These are phyloP conservation scores for Ascochyta clinopodiicola DNA, from an alignment of 2,329 filamentous ascomycete genomes.

Conservation along the genomic window DNA sequence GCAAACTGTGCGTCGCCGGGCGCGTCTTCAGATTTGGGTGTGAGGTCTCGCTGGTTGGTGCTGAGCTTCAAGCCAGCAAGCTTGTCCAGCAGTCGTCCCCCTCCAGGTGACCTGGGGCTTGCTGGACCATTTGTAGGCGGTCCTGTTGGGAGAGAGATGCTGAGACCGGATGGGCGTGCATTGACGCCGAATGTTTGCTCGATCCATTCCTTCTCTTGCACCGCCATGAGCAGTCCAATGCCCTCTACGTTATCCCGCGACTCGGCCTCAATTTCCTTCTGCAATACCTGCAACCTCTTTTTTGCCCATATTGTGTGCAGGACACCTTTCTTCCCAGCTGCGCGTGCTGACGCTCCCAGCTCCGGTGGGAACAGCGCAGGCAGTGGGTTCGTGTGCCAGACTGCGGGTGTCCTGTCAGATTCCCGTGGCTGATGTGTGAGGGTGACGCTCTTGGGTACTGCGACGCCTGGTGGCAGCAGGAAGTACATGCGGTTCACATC, in stretches of 20 bases:
- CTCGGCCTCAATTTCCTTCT: conserved; percentile 78
- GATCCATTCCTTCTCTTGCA: conserved; percentile 86
- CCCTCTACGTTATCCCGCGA: conserved; percentile 78
- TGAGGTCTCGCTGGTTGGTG: conserved; percentile 72
- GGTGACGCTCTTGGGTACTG: conserved; percentile 74
- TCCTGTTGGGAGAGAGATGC: conserved; percentile 43
- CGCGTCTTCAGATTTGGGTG: conserved; percentile 48
- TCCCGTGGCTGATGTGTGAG: conserved; percentile 61
- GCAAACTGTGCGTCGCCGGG: conserved; percentile 35
- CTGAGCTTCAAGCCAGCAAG: conserved; percentile 78
- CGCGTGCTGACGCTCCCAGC: conserved; percentile 69
- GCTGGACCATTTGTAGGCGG: conserved; percentile 62
- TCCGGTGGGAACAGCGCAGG: conserved; percentile 86
- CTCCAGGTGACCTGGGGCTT: conserved; percentile 66
- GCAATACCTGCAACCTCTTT: conserved; percentile 75
- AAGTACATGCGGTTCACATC: conserved; percentile 75
- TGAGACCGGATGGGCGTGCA: conserved; percentile 51
- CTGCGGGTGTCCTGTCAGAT: conserved; percentile 52
- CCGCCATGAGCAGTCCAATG: conserved; percentile 81
- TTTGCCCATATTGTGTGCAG: conserved; percentile 92
- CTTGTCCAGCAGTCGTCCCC: conserved; percentile 78
- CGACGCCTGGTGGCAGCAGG: conserved; percentile 73
- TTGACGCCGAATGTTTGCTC: conserved; percentile 76
- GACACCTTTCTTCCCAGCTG: conserved; percentile 78
- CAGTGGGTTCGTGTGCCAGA: conserved; percentile 75